These are phyloP conservation scores for Xylaria venustula DNA, from an alignment of 495 filamentous ascomycete species.

Conservation along the genomic window DNA sequence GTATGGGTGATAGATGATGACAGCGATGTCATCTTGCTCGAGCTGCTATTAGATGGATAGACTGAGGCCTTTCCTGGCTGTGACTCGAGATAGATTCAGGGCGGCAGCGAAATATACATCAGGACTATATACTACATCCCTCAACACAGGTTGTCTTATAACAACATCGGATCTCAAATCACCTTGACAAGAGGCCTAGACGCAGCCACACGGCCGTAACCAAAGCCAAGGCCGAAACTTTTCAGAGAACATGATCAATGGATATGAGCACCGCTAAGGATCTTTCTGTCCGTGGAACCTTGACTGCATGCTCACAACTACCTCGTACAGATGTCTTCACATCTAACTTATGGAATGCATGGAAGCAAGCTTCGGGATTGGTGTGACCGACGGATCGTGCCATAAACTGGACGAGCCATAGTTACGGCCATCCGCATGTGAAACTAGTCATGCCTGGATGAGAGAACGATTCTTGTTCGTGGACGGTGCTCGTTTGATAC, in stretches of 20 bases:
- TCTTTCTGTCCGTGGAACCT: slow-evolving; percentile 7
- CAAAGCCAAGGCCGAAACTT: neutral
- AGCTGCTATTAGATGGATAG: neutral
- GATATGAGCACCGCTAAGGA: neutral
- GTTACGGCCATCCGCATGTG: neutral
- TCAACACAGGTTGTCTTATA: too few species aligned
- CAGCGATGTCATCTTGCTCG: neutral
- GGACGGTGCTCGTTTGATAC: neutral
- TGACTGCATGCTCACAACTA: slow-evolving; percentile 11
- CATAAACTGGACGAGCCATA: neutral
- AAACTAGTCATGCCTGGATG: neutral
- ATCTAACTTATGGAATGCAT: neutral
- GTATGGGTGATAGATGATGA: neutral
- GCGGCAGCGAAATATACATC: too few species aligned
- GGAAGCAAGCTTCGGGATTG: neutral
- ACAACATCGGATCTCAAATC: too few species aligned
- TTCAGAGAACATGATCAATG: neutral
- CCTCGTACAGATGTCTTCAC: slow-evolving; percentile 4
- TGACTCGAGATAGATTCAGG: too few species aligned
- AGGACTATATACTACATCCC: too few species aligned
- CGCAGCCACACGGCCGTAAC: slow-evolving; percentile 13
- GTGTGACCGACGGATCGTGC: neutral
- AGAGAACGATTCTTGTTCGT: neutral
- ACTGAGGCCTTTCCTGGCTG: too few species aligned
- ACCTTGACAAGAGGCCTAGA: neutral